Evolutionary conservation across 2,329 filamentous ascomycete species (phyloP), one percentile per base, ranked within the genome.

Genomic region (Aureobasidium sp.): DNA sequence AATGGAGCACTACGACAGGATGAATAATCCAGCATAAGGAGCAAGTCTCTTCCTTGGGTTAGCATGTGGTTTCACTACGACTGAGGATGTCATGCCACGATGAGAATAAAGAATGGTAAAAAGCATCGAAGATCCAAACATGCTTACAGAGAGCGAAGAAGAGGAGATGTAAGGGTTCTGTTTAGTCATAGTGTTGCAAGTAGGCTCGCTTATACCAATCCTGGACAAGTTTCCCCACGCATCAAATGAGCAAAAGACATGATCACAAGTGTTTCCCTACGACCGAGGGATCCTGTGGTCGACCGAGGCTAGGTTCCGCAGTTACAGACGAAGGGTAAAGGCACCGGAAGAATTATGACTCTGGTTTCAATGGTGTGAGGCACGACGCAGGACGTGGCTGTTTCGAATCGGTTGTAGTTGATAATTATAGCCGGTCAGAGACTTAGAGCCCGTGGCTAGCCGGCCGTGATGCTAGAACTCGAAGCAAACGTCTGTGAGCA

Each of bases 31-130:
- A 0, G 81, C 82, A 23, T 94, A 89, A 89, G 82, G 85, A 11
- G 92, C 88, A 0, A 90, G 89, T 1, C 74, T 90, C 0, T 90
- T 94, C 68, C 86, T 95, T 19, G 87, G 82, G 2, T 69, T 93
- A 6, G 90, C 84, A 2, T 91, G 85, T 68, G 78, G 85, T n/a
- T 83, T 87, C 5, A 86, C 86, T 7, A 86, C 80, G 15, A 69
- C 82, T 23, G 89, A 83, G 15, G 90, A 90, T 2, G 74, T 87
- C 33, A 80, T 89, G 69, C 85, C 85, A 73, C 89, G 86, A 63
- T 66, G 83, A 21, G 89, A 94, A 70, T 87, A 87, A 27, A 69
- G 84, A 70, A 79, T 78, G 49, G 82, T 90, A 31, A 90, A 90
- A 75, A 75, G 77, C 27, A 79, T 89, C 42, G 88, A 91, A 70